Conservation (phyloP, 768 basidiomycete species). For the Rickenella mellea region DNA sequence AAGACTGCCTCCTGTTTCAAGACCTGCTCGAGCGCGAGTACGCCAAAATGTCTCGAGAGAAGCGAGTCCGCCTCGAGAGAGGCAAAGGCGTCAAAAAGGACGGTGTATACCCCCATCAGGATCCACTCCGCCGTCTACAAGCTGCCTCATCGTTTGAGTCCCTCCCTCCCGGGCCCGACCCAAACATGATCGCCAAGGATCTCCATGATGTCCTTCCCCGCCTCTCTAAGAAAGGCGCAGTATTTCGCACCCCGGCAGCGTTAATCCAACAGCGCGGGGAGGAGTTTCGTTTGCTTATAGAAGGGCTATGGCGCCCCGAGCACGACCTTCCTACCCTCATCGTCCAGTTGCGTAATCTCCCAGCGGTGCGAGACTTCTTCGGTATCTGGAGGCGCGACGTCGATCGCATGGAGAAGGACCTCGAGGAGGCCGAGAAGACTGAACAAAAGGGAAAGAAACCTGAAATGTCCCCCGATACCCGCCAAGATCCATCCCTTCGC, state of each 20-base stretch:
- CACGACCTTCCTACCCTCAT: slow-evolving; percentile 53
- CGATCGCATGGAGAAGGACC: slow-evolving; percentile 29
- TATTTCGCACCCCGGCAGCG: slow-evolving; percentile 64
- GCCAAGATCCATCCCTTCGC: too few relatives aligned
- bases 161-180: slow-evolving; percentile 75
- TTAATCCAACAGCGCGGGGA: slow-evolving; percentile 51
- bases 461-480: too few relatives aligned
- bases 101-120: slow-evolving; percentile 58
- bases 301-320: slow-evolving; percentile 41
- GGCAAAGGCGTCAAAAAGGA: slow-evolving; percentile 72
- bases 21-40: slow-evolving; percentile 62
- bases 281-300: slow-evolving; percentile 52
- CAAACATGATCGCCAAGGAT: slow-evolving; percentile 59
- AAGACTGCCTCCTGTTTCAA: slow-evolving; percentile 74
- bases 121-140: slow-evolving; percentile 19
- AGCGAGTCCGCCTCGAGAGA: slow-evolving; percentile 53
- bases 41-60: slow-evolving; percentile 48
- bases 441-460: too few relatives aligned
- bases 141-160: slow-evolving; percentile 79
- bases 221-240: slow-evolving; percentile 58
- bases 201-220: slow-evolving; percentile 59
- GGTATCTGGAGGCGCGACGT: slow-evolving; percentile 67
- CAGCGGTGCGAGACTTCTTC: slow-evolving; percentile 65
- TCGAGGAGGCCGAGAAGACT: slow-evolving; percentile 13
- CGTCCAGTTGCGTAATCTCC: slow-evolving; percentile 50